A percentile compares a stretch with the other conserved stretches of the same genome.
phyloP scores from a whole-genome alignment of 441 rosid genomes.

The Omphalea diandra region DNA sequence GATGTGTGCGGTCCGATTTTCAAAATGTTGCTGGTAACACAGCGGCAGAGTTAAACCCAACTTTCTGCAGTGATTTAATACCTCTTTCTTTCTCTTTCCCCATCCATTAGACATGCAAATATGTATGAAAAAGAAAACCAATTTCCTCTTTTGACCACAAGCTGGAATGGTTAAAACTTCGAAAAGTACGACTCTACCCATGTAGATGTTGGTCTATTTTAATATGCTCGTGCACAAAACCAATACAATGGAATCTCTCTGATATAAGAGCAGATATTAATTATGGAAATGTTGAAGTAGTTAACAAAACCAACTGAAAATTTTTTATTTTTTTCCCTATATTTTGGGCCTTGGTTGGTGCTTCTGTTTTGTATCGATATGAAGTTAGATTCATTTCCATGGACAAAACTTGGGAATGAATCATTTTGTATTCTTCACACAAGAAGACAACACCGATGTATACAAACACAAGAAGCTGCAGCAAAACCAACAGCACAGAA shows the following conservation, averaged over 20 bases:
- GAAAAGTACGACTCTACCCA: conserved; percentile 27
- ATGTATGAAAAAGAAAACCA: neutral
- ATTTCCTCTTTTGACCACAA: conserved; percentile 27
- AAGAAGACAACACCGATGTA: conserved; percentile 51
- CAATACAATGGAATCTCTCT: conserved; percentile 34
- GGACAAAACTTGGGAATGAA: conserved; percentile 36
- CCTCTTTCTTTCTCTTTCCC: neutral
- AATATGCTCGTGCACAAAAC: conserved; percentile 37
- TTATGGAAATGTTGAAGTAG: conserved; percentile 32
- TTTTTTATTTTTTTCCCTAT: too few relatives aligned
- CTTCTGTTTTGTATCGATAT: conserved; percentile 47
- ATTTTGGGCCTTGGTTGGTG: conserved; percentile 18
- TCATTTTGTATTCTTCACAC: conserved; percentile 27
- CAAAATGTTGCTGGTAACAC: neutral
- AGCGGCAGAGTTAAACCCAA: neutral
- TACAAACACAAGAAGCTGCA: conserved; percentile 39
- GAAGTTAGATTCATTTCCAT: conserved; percentile 35
- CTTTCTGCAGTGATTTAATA: neutral
- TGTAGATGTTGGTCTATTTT: conserved; percentile 28
- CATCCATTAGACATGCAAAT: neutral
- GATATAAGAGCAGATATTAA: conserved; percentile 12
- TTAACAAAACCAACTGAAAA: conserved; percentile 19
- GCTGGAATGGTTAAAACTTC: conserved; percentile 24
- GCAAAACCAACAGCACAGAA: conserved; percentile 34
- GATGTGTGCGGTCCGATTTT: too few relatives aligned